Conservation (phyloP, 2,329 filamentous ascomycete genomes). For the Trichoderma cornu-damae region DNA sequence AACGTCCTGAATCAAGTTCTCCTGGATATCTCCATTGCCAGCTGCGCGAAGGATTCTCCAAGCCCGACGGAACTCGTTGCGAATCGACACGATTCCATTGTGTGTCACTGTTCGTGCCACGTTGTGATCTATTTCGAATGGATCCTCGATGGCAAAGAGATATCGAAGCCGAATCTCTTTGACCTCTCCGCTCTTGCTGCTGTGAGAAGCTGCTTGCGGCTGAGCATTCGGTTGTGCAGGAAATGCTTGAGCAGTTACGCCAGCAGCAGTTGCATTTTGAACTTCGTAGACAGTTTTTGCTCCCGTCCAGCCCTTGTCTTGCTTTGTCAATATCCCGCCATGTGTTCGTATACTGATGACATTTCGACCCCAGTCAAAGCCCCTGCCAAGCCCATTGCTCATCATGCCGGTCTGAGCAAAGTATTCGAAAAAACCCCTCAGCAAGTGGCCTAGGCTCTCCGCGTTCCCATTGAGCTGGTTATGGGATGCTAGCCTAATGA, state of each 20-base stretch:
- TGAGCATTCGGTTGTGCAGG: slow-evolving; percentile 14
- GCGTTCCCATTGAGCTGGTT: slow-evolving; percentile 62
- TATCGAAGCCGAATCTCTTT: slow-evolving; percentile 76
- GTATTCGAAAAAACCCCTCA: slow-evolving; percentile 85
- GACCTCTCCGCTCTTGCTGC: slow-evolving; percentile 37
- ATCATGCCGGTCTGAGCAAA: slow-evolving; percentile 61
- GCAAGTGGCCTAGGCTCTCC: slow-evolving; percentile 63
- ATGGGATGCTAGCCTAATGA: slow-evolving; percentile 53
- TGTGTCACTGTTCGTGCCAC: slow-evolving; percentile 82
- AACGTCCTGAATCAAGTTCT: slow-evolving; percentile 52
- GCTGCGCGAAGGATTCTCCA: slow-evolving; percentile 62
- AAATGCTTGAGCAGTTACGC: not conserved
- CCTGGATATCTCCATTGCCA: slow-evolving; percentile 38
- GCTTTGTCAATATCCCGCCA: slow-evolving; percentile 67
- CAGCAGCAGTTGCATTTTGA: slow-evolving; percentile 25
- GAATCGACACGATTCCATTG: slow-evolving; percentile 72
- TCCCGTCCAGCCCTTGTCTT: slow-evolving; percentile 80
- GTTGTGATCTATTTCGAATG: slow-evolving; percentile 84
- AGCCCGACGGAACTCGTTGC: slow-evolving; percentile 78
- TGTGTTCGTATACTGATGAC: slow-evolving; percentile 71
- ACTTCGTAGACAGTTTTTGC: slow-evolving; percentile 64
- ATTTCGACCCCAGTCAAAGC: slow-evolving; percentile 76
- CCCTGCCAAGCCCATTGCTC: slow-evolving; percentile 45
- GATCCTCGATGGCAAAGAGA: slow-evolving; percentile 86
- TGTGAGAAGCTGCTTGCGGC: slow-evolving; percentile 19